A percentile compares a stretch with the other conserved stretches of the same genome.
Evolutionary conservation across 2,329 filamentous ascomycete genomes (phyloP).

Genomic region (Venturia nashicola): DNA sequence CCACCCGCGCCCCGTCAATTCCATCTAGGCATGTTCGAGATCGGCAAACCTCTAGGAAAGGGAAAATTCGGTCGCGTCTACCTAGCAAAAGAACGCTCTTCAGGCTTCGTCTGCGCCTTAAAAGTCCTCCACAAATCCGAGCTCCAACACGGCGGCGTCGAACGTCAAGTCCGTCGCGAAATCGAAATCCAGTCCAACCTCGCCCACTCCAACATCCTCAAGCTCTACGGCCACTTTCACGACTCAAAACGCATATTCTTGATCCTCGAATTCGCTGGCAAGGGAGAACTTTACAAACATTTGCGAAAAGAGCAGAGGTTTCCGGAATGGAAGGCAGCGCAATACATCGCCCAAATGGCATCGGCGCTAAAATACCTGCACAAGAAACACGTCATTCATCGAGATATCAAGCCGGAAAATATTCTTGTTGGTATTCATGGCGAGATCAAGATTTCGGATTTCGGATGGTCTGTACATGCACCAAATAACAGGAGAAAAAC

Average conservation of each 20-base stretch:
- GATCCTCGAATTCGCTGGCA: constrained; percentile 75
- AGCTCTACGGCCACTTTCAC: constrained; percentile 79
- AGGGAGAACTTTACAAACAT: constrained; percentile 82
- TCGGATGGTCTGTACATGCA: constrained; percentile 96
- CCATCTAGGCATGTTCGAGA: constrained; percentile 90
- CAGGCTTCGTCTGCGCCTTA: constrained; percentile 72
- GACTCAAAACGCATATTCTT: constrained; percentile 80
- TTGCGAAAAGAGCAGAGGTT: constrained; percentile 67
- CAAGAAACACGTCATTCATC: constrained; percentile 94
- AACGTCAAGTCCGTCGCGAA: constrained; percentile 78
- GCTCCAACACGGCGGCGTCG: constrained; percentile 65
- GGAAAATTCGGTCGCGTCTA: constrained; percentile 83
- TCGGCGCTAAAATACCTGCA: constrained; percentile 80
- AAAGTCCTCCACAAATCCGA: constrained; percentile 82
- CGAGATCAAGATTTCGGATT: constrained; percentile 97
- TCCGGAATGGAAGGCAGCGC: constrained; percentile 73
- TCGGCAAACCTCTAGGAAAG: constrained; percentile 73
- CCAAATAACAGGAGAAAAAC: constrained; percentile 89
- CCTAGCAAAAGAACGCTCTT: constrained; percentile 65
- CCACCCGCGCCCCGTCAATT: constrained; percentile 42
- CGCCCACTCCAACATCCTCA: constrained; percentile 72
- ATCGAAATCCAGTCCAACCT: constrained; percentile 86
- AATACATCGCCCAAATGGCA: constrained; percentile 87
- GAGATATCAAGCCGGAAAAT: constrained; percentile 96
- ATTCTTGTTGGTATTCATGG: constrained; percentile 93